Base-by-base conservation (phyloP, 345 rosid genomes). In the Populus tremula region DNA sequence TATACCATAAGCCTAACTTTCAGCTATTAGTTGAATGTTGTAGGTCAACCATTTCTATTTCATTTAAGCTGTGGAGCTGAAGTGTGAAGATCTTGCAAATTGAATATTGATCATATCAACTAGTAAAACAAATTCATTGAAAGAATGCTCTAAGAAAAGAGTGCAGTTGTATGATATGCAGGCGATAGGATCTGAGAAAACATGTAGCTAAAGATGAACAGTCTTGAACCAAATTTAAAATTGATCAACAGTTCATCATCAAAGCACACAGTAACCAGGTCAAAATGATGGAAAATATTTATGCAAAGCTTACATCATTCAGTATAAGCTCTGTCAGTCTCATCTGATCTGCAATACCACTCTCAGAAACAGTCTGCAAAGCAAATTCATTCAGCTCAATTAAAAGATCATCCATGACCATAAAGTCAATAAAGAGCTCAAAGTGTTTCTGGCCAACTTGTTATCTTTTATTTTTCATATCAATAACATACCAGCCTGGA, bases 281-380 rank as follows among this genome's bases (percentile, higher is more conserved):
- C 16, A 81, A 41, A 13, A 50, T 27, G 38, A 25, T n/a, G 13
- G 61, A 14, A n/a, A 49, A 23, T 71, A 67, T n/a, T 21, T 65
- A 72, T 23, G 67, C 41, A 77, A 77, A 82, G 76, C 92, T 83
- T 91, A 96, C 99, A 87, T 93, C 96, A 75, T 85, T 89, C 82
- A 92, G 67, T 65, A 95, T 76, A 78, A 87, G 88, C 73, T 96
- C 99, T 18, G 88, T 86, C 87, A 96, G 82, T 73, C 91, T 90
- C 82, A 89, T 92, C 82, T 96, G 98, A 88, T 94, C 97, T n/a
- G 93, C 89, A 86, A 94, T 83, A 80, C 97, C 92, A 84, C 94
- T 87, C 81, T 96, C 98, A 63, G 89, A 87, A 80, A 96, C 86
- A 83, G 91, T 92, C 97, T 92, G 87, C 82, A 87, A 80, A 36